These are phyloP conservation scores for Crucibulum laeve DNA, from an alignment of 768 basidiomycete genomes.

Conservation along the genomic window DNA sequence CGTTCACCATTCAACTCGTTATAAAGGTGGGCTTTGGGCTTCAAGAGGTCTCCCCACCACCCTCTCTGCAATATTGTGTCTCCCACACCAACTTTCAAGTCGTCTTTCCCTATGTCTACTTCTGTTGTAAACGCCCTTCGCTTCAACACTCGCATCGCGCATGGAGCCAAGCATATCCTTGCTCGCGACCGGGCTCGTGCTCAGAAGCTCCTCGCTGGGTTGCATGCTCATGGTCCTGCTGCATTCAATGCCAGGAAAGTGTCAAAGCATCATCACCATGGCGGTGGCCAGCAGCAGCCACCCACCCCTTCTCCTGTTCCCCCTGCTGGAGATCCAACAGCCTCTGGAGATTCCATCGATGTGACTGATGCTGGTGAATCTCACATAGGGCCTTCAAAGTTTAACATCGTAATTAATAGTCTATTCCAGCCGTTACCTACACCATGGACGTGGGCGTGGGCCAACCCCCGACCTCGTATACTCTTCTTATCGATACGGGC, in stretches of 20 bases:
- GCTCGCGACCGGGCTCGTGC: slow-evolving; percentile 52
- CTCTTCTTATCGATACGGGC: slow-evolving; percentile 58
- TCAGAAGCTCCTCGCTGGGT: slow-evolving; percentile 47
- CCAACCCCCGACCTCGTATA: slow-evolving; percentile 41
- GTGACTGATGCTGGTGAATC: slow-evolving; percentile 49
- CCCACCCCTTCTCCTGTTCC: slow-evolving; percentile 15
- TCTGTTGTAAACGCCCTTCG: slow-evolving; percentile 32
- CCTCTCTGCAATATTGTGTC: too few relatives aligned
- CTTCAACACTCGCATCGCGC: slow-evolving; percentile 39
- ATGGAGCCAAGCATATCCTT: slow-evolving; percentile 44
- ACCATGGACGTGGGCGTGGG: slow-evolving; percentile 49
- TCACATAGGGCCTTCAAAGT: not conserved
- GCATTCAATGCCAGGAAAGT: slow-evolving; percentile 23
- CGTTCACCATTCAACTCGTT: too few relatives aligned
- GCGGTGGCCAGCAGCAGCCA: slow-evolving; percentile 7
- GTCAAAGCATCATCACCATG: slow-evolving; percentile 12
- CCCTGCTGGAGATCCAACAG: slow-evolving; percentile 12
- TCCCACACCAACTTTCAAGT: too few relatives aligned
- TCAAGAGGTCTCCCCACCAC: too few relatives aligned
- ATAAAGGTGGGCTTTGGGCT: too few relatives aligned
- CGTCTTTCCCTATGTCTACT: too few relatives aligned
- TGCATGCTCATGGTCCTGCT: slow-evolving; percentile 50
- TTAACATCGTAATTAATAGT: slow-evolving; percentile 1
- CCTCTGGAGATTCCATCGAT: slow-evolving; percentile 36
- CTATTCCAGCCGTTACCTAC: slow-evolving; percentile 39